Percentiles rank a stretch among this genome's conserved stretches.
Evolutionary conservation across 805 yeast genomes (phyloP).

Genomic region (Myxozyma sirexii): DNA sequence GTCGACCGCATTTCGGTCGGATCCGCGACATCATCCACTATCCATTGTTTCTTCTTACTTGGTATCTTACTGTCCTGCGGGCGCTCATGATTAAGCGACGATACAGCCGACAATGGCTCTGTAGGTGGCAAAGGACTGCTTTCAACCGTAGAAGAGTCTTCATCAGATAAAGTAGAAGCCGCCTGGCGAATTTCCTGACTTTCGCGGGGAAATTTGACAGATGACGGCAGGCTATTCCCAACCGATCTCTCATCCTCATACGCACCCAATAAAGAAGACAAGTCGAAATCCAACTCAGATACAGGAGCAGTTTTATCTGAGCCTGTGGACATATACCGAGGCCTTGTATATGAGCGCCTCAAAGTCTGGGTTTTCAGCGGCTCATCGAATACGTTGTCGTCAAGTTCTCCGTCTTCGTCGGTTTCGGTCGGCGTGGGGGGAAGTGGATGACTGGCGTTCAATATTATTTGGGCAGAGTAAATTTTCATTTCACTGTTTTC

Average conservation of each 20-base stretch:
- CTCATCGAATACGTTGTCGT: neutral
- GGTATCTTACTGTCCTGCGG: neutral
- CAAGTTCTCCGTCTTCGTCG: neutral
- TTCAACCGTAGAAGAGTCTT: neutral
- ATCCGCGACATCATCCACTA: neutral
- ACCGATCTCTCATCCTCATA: conserved; percentile 7
- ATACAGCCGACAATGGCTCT: neutral
- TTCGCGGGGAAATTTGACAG: neutral
- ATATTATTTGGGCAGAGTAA: conserved; percentile 3
- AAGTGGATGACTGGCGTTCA: neutral
- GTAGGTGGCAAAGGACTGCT: neutral
- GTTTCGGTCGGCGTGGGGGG: neutral
- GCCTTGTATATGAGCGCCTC: neutral
- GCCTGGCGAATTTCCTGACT: neutral
- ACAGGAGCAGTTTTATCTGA: neutral
- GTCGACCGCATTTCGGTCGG: neutral
- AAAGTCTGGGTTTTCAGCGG: neutral
- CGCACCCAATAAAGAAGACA: conserved; percentile 5
- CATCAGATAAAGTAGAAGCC: neutral
- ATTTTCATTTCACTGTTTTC: neutral
- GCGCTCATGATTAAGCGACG: neutral
- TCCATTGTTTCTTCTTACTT: conserved; percentile 4
- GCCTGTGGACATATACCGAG: neutral
- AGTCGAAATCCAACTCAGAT: conserved; percentile 14
- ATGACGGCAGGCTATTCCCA: too few species aligned